phyloP scores from a whole-genome alignment of 306 rosid genomes.

The Senna siamea region DNA sequence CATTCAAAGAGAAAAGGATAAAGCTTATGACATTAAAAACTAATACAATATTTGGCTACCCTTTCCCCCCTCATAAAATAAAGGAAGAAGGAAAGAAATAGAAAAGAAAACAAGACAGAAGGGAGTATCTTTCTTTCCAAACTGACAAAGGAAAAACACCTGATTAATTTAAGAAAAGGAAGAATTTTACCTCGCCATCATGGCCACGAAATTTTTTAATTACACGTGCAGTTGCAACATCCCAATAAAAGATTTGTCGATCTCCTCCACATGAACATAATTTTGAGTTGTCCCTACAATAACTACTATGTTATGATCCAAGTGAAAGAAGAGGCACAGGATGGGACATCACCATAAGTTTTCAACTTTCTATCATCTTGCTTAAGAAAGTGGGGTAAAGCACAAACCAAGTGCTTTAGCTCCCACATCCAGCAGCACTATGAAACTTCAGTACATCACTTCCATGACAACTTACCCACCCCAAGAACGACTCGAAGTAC shows the following conservation, averaged over 20 bases:
- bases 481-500: too few species aligned
- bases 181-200: conserved; percentile 65
- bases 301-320: neutral
- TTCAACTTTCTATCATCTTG: neutral
- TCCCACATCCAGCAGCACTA: neutral
- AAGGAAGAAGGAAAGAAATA: too few species aligned
- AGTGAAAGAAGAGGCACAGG: too few species aligned
- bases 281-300: conserved; percentile 78
- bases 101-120: too few species aligned
- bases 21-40: neutral
- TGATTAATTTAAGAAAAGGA: neutral
- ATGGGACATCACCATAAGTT: neutral
- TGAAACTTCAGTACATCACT: neutral
- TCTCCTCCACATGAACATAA: conserved; percentile 89
- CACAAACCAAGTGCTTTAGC: neutral
- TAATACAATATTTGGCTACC: too few species aligned
- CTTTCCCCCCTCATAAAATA: too few species aligned
- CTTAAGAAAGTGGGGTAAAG: neutral
- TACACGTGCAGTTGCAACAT: conserved; percentile 82
- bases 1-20: neutral
- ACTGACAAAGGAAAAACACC: too few species aligned
- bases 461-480: too few species aligned
- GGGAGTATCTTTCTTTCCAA: too few species aligned
- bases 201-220: conserved; percentile 91
- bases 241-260: conserved; percentile 86